Evolutionary conservation across 1,139 yeast species (phyloP).

Genomic region (Magnusiomyces sp.): DNA sequence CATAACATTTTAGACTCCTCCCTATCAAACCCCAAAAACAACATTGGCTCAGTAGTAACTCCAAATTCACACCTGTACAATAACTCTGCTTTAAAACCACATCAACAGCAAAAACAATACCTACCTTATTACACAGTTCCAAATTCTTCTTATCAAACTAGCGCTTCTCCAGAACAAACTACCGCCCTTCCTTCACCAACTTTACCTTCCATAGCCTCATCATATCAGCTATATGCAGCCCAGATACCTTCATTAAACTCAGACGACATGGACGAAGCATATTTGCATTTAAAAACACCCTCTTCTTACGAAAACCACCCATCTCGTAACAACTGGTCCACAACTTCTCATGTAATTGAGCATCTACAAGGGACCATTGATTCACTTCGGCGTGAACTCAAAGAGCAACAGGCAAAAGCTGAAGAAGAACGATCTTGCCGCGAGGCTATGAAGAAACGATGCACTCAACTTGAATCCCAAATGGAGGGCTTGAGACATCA

Average conservation of each 20-base stretch:
- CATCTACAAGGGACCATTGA: constrained; percentile 23
- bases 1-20: too few species aligned
- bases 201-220: too few species aligned
- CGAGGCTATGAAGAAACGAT: constrained; percentile 22
- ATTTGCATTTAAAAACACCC: constrained; percentile 2
- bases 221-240: too few species aligned
- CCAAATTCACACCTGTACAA: too few species aligned
- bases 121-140: not conserved
- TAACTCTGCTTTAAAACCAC: too few species aligned
- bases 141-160: constrained; percentile 2
- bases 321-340: constrained; percentile 14
- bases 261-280: not conserved
- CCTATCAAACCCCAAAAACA: not conserved
- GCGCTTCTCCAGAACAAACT: constrained; percentile 7
- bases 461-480: constrained; percentile 22
- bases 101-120: not conserved
- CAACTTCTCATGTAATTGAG: constrained; percentile 24
- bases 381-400: constrained; percentile 21
- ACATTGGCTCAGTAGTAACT: too few species aligned
- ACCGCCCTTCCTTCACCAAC: not conserved
- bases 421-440: constrained; percentile 20
- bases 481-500: constrained; percentile 25
- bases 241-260: too few species aligned
- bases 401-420: constrained; percentile 21
- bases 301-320: constrained; percentile 13